These are phyloP conservation scores for Hericium alpestre DNA, from an alignment of 768 basidiomycete genomes.

Conservation along the genomic window DNA sequence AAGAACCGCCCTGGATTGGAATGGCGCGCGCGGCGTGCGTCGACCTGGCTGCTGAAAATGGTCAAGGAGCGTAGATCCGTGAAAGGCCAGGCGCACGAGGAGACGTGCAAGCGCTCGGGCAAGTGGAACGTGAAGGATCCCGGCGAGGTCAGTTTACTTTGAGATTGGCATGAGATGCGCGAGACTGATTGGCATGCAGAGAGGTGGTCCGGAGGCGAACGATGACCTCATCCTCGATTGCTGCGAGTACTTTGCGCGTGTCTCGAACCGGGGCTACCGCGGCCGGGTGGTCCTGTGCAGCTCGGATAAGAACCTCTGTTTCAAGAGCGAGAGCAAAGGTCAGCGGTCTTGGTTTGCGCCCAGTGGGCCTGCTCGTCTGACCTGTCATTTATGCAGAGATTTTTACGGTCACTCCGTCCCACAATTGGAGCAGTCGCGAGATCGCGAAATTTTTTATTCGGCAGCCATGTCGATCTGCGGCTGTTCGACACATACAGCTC, in stretches of 20 bases:
- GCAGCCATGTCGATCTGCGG: slow-evolving; percentile 21
- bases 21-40: slow-evolving; percentile 29
- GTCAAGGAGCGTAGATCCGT: slow-evolving; percentile 45
- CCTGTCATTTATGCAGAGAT: slow-evolving; percentile 1
- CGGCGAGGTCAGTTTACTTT: slow-evolving; percentile 30
- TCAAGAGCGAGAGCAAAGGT: slow-evolving; percentile 33
- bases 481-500: slow-evolving; percentile 25
- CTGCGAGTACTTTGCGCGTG: slow-evolving; percentile 44
- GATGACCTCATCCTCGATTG: slow-evolving; percentile 72
- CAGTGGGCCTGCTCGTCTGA: not conserved
- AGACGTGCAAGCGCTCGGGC: slow-evolving; percentile 49
- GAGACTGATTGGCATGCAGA: slow-evolving; percentile 1
- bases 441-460: slow-evolving; percentile 39
- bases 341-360: not conserved
- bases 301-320: slow-evolving; percentile 56
- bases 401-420: slow-evolving; percentile 8
- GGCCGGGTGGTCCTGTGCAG: slow-evolving; percentile 48
- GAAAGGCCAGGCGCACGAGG: slow-evolving; percentile 51
- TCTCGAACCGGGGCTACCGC: slow-evolving; percentile 21
- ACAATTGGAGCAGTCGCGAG: slow-evolving; percentile 34
- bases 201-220: slow-evolving; percentile 34
- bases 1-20: slow-evolving; percentile 7
- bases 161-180: not conserved
- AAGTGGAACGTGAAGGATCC: slow-evolving; percentile 47
- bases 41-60: slow-evolving; percentile 55